These are phyloP conservation scores for Epithemia pelagica DNA, from an alignment of 108 stramenopile genomes.

Conservation along the genomic window DNA sequence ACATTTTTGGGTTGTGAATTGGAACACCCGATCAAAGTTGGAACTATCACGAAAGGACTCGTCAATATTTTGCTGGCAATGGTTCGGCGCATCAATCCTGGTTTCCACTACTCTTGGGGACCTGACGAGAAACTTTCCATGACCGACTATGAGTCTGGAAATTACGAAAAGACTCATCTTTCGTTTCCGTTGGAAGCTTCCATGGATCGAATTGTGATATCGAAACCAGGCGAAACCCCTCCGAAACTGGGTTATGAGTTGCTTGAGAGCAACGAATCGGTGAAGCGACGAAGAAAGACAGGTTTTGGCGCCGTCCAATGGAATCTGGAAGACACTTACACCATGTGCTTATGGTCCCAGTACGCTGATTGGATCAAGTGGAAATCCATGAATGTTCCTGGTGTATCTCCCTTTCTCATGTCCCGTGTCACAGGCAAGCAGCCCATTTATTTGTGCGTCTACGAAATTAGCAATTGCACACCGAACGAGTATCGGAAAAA, in stretches of 20 bases:
- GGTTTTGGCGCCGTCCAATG: conserved; percentile 51
- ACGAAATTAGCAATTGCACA: conserved; percentile 28
- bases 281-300: conserved; percentile 35
- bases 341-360: conserved; percentile 51
- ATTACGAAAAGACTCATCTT: conserved; percentile 55
- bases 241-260: conserved; percentile 55
- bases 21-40: conserved; percentile 44
- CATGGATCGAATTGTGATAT: conserved; percentile 70
- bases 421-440: conserved; percentile 40
- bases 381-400: conserved; percentile 56
- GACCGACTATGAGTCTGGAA: conserved; percentile 15
- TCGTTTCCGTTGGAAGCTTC: conserved; percentile 65
- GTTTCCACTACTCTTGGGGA: conserved; percentile 56
- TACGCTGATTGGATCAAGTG: conserved; percentile 49
- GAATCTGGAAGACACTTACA: conserved; percentile 58
- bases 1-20: conserved; percentile 66
- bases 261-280: conserved; percentile 41
- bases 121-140: conserved; percentile 14
- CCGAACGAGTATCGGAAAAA: conserved; percentile 36
- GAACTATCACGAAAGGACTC: conserved; percentile 43
- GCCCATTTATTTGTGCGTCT: conserved; percentile 50
- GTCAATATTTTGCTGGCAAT: conserved; percentile 43
- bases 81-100: conserved; percentile 54
- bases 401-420: conserved; percentile 52
- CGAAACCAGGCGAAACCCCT: conserved; percentile 43